A percentile compares a stretch with the other conserved stretches of the same genome.
These are phyloP conservation scores for Agarophyton chilense DNA, from an alignment of 23 red algal genomes.

Conservation along the genomic window DNA sequence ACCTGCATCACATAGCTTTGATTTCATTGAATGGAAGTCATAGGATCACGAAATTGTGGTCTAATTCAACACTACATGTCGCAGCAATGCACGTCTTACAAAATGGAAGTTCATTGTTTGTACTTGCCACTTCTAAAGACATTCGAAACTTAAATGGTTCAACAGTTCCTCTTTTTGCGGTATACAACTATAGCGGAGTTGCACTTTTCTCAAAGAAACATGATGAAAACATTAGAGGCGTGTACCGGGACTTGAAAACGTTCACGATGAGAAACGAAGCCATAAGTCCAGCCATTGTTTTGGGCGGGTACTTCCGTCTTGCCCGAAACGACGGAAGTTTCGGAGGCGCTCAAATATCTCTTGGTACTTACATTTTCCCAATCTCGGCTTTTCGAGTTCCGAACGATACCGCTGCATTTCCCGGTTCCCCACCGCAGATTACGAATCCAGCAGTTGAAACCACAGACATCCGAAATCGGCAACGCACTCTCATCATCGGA, in stretches of 20 bases:
- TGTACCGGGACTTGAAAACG: not conserved
- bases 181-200: constrained; percentile 10
- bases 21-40: constrained; percentile 1
- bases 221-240: not conserved
- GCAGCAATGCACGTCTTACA: constrained; percentile 25
- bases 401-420: not conserved
- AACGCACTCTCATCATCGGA: not conserved
- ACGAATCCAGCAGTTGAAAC: not conserved
- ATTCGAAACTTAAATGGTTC: constrained; percentile 14
- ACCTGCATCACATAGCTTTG: constrained; percentile 22
- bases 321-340: not conserved
- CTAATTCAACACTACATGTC: not conserved
- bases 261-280: constrained; percentile 15
- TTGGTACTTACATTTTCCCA: constrained; percentile 1
- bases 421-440: not conserved
- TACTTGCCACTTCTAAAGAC: not conserved
- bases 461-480: not conserved
- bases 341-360: not conserved
- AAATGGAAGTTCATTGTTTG: constrained; percentile 36
- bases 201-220: not conserved
- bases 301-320: constrained; percentile 1
- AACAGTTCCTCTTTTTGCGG: not conserved
- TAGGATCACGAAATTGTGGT: constrained; percentile 21
- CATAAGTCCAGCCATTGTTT: not conserved
- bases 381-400: not conserved